Evolutionary conservation across 192 early-diverging fungal genomes (phyloP), one percentile per base, ranked within the genome.

Genomic region (Backusella mclennaniae): DNA sequence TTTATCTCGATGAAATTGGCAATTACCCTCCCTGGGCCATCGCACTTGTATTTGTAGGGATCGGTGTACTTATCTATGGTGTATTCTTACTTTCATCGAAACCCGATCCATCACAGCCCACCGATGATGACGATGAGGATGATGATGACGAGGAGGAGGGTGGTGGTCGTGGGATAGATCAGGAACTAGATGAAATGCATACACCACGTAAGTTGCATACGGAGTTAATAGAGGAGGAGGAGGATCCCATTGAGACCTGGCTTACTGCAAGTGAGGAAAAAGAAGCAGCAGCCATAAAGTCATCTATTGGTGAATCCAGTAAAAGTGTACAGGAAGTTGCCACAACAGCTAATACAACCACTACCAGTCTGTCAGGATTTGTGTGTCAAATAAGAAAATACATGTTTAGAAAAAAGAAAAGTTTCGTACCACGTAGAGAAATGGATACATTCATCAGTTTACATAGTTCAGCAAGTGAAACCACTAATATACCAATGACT

Each of bases 1-100:
- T 90, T 35, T 90, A 89, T 75, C 73, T 90, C 4, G 77, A 90
- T 74, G 84, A 88, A 66, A 72, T 90, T 56, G 76, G 78, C 31
- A 76, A 79, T 19, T 87, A 86, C 53, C 81, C 87, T 12, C 76
- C 77, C 4, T 86, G 87, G 89, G 85, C 85, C 4, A 76, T 87
- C 2, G 53, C 81, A 1, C 72, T 89, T 3, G 85, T 89, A 9
- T 79, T 87, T 31, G 56, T 87, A 19, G 89, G 89, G 11, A 88
- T 90, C n/a, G 83, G 42, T 6, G 78, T 77, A 2, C 70, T 90
- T 1, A 86, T 90, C 26, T 88, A 86, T 74, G 89, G 89, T 11
- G 89, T 90, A 12, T 80, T 69, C 6, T 75, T 90, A 44, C 77
- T 90, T 29, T 87, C 85, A 56, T 79, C 77, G 1, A 79, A 79